phyloP scores from a whole-genome alignment of 352 stramenopile species.

The Stephanocyclus meneghinianus region DNA sequence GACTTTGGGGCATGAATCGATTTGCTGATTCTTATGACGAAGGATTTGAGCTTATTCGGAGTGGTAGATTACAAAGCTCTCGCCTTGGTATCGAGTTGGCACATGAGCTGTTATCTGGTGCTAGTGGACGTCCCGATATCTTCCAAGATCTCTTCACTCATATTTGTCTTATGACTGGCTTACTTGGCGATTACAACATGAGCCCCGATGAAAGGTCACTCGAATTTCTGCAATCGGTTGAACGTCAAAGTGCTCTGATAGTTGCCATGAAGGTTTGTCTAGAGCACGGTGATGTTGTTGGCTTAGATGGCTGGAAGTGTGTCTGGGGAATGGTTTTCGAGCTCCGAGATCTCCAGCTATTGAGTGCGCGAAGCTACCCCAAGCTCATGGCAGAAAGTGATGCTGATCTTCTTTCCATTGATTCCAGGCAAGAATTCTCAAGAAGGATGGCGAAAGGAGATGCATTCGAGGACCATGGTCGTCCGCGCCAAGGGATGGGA shows the following conservation, averaged over 20 bases:
- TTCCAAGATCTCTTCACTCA: constrained; percentile 76
- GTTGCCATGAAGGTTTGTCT: constrained; percentile 63
- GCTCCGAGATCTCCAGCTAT: constrained; percentile 74
- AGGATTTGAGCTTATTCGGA: constrained; percentile 23
- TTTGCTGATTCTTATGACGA: constrained; percentile 24
- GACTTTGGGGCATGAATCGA: constrained; percentile 63
- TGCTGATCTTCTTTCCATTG: constrained; percentile 60
- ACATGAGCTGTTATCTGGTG: constrained; percentile 70
- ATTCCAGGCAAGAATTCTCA: constrained; percentile 58
- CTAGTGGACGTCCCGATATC: constrained; percentile 69
- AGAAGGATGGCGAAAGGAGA: constrained; percentile 55
- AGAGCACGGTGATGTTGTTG: constrained; percentile 64
- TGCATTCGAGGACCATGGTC: constrained; percentile 28
- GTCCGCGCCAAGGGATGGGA: constrained; percentile 17
- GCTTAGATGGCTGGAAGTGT: constrained; percentile 71
- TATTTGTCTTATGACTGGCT: constrained; percentile 69
- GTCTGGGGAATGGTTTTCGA: constrained; percentile 79
- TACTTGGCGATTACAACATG: constrained; percentile 60
- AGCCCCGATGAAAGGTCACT: constrained; percentile 35
- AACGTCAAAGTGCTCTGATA: constrained; percentile 72
- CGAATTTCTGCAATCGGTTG: constrained; percentile 69
- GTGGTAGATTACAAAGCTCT: constrained; percentile 50
- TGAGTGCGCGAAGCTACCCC: constrained; percentile 33
- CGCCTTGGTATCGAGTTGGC: constrained; percentile 79
- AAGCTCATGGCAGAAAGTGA: constrained; percentile 63